Percentiles rank a stretch among this genome's conserved stretches.
Conservation (phyloP, 176 grass and related monocot genomes). For the Rhynchospora breviuscula region DNA sequence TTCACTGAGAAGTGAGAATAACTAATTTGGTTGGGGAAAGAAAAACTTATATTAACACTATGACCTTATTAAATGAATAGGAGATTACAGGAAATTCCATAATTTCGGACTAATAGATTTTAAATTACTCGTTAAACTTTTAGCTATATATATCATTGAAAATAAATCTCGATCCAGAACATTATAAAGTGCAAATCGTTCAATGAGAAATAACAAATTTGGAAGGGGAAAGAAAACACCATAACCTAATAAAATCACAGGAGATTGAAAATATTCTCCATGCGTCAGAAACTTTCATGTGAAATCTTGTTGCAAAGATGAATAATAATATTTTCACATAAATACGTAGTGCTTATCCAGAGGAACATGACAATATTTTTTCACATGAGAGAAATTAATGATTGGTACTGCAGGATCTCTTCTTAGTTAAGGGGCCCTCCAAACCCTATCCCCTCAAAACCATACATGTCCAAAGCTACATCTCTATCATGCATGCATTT, state of each 20-base stretch:
- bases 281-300: neutral
- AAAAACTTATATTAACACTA: too few relatives aligned
- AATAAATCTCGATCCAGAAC: too few relatives aligned
- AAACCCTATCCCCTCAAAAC: conserved; percentile 14
- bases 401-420: neutral
- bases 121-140: too few relatives aligned
- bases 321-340: neutral
- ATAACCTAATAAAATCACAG: neutral
- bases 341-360: neutral
- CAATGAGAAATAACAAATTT: neutral
- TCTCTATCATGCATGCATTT: conserved; percentile 8
- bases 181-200: too few relatives aligned
- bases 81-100: too few relatives aligned
- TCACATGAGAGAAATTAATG: conserved; percentile 1
- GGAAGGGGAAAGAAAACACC: neutral
- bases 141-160: too few relatives aligned
- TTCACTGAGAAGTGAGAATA: too few relatives aligned
- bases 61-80: too few relatives aligned
- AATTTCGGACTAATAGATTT: too few relatives aligned
- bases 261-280: neutral
- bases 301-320: neutral
- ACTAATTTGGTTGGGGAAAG: too few relatives aligned
- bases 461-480: conserved; percentile 10
- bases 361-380: neutral
- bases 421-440: neutral